Base-by-base conservation (phyloP, 768 basidiomycete genomes). In the Lanmaoa pseudosensibilis region DNA sequence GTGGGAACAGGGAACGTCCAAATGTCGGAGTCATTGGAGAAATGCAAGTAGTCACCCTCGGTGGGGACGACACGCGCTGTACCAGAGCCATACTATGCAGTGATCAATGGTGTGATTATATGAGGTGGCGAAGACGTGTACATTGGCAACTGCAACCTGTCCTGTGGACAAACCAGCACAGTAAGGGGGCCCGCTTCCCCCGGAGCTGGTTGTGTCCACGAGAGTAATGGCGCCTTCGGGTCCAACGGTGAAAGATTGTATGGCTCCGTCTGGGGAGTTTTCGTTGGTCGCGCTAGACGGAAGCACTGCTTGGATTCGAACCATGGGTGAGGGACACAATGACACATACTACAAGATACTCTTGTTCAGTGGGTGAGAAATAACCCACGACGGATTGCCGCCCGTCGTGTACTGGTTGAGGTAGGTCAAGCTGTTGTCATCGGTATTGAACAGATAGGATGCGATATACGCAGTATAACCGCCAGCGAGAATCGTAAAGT, bases 401-500 rank as follows among this genome's bases (percentile, higher is more conserved):
- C 83, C 72, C 1, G 77, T 73, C 19, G 63, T 55, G n/a, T 73
- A 75, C 65, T 80, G 79, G 61, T 73, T 70, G 39, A 79, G 54
- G 23, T 84, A 72, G 2, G 79, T 75, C 50, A 88, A 69, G 7
- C 78, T 70, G 16, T 74, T 75, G 19, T 75, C 72, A 21, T 80
- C 74, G 12, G 81, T 71, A 63, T 83, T 79, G 73, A 88, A 88
- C 34, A 82, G 64, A 68, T 87, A 88, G 0, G 83, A 80, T 3
- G 83, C 83, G 51, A 89, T 76, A 61, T 84, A 85, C 55, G 81
- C 70, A 21, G 74, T 69, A 65, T 82, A 88, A 16, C 86, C 86
- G 36, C 87, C 86, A 33, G 87, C 87, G 36, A 88, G 77, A 58
- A 90, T 85, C 4, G 77, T 85, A 65, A 85, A 83, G 52, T 82